Evolutionary conservation across 495 filamentous ascomycete genomes (phyloP), one percentile per base, ranked within the genome.

Genomic region (Annulohypoxylon nitens): DNA sequence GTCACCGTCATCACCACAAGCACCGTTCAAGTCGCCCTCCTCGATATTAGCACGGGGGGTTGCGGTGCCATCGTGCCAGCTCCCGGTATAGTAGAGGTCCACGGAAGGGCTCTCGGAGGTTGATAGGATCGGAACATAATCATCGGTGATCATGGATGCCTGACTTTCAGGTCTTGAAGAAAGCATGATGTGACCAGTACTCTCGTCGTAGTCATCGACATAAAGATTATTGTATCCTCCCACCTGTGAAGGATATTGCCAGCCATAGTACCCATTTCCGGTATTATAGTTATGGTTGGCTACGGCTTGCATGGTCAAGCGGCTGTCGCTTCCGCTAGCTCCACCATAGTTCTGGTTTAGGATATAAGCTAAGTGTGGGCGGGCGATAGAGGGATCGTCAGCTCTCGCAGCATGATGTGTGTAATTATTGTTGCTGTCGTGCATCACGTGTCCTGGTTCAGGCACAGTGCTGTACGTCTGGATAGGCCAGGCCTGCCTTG

Each of bases 241-340:
- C 53, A 30, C 50, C 20, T 57, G 63, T 25, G 69, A 54, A 7
- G 61, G 16, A 23, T 23, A 23, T 20, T 8, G 2, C 76, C 73
- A 76, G 64, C 30, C 36, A 1, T 47, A 18, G 30, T 47, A 36
- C 34, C 57, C 20, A 8, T 57, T 41, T 2, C 50, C 7, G 50
- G 66, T 59, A 26, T 25, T 34, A 30, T 61, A 3, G 41, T 78
- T 34, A 2, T 65, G 62, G 8, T 69, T 60, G 2, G 73, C 76
- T 7, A 76, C 20, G 16, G 70, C 67, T 9, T 70, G n/a, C 14
- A 34, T 53, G 8, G 75, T 73, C 18, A 76, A 33, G 34, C 51
- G 53, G 34, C 20, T 23, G 7, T n/a, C 26, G 7, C 10, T 41
- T 7, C 23, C 14, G 41, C 34, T 1, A 9, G 10, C 34, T 11